Evolutionary conservation across 2,329 filamentous ascomycete genomes (phyloP).

Genomic region (Diplodia sapinea): DNA sequence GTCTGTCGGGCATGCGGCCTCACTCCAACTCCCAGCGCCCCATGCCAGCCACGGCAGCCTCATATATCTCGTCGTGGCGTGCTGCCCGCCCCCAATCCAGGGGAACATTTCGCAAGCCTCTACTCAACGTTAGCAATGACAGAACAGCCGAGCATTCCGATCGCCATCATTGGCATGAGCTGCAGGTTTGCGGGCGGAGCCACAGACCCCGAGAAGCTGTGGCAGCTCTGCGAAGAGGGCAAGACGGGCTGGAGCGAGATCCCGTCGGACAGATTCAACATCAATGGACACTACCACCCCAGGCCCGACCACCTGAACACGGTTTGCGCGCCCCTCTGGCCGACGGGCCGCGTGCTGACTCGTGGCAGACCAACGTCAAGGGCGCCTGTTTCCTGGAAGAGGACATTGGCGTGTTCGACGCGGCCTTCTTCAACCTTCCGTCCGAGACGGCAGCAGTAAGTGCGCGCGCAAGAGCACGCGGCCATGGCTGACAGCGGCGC

Average conservation of each 20-base stretch:
- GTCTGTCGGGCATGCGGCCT: too few species aligned
- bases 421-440: conserved; percentile 36
- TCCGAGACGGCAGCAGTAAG: conserved; percentile 30
- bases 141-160: conserved; percentile 28
- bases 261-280: conserved; percentile 45
- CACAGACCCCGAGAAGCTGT: conserved; percentile 41
- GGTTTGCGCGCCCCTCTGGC: not conserved
- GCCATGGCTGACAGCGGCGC: too few species aligned
- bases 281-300: conserved; percentile 47
- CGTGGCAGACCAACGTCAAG: not conserved
- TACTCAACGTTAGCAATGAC: too few species aligned
- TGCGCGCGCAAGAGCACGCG: not conserved
- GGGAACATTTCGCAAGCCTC: too few species aligned
- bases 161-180: conserved; percentile 47
- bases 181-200: conserved; percentile 43
- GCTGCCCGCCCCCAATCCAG: too few species aligned
- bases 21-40: too few species aligned
- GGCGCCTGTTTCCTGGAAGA: conserved; percentile 33
- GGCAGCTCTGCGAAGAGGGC: conserved; percentile 42
- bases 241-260: conserved; percentile 43
- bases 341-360: too few species aligned
- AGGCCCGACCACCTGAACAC: conserved; percentile 14
- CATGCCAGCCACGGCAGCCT: too few species aligned
- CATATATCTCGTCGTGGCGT: too few species aligned
- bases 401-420: conserved; percentile 34